A percentile compares a stretch with the other conserved stretches of the same genome.
Evolutionary conservation across 2,329 filamentous ascomycete genomes (phyloP).

Genomic region (Nothopassalora personata): DNA sequence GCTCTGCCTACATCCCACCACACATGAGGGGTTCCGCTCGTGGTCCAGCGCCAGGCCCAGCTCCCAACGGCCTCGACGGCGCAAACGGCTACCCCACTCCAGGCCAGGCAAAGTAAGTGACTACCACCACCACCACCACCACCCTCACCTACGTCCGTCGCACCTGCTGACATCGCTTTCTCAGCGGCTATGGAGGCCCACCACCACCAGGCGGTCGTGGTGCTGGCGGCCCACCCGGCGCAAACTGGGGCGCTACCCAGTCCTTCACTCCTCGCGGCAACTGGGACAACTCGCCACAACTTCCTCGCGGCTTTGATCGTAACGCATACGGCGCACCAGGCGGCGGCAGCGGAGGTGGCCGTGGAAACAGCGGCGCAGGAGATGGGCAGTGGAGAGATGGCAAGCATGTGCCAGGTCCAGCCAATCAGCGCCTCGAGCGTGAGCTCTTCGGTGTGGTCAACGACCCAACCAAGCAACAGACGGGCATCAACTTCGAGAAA

Average conservation of each 20-base stretch:
- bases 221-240: constrained; percentile 25
- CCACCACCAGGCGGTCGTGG: constrained; percentile 11
- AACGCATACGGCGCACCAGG: constrained; percentile 57
- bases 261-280: constrained; percentile 51
- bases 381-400: constrained; percentile 96
- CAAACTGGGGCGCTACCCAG: constrained; percentile 50
- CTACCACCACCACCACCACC: neutral
- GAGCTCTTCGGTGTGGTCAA: constrained; percentile 90
- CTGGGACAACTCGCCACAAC: constrained; percentile 37
- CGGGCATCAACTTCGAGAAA: constrained; percentile 99
- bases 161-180: constrained; percentile 20
- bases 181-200: constrained; percentile 43
- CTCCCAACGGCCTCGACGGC: constrained; percentile 51
- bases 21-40: constrained; percentile 59
- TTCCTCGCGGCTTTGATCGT: constrained; percentile 51
- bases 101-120: constrained; percentile 24
- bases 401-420: constrained; percentile 86
- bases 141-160: neutral
- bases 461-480: constrained; percentile 91
- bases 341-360: constrained; percentile 38
- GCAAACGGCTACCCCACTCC: constrained; percentile 34
- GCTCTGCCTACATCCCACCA: constrained; percentile 77
- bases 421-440: constrained; percentile 85
- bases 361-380: constrained; percentile 71
- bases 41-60: constrained; percentile 32